Conservation (phyloP, 1,284 basidiomycete genomes). For the Cutaneotrichosporon cyanovorans region DNA sequence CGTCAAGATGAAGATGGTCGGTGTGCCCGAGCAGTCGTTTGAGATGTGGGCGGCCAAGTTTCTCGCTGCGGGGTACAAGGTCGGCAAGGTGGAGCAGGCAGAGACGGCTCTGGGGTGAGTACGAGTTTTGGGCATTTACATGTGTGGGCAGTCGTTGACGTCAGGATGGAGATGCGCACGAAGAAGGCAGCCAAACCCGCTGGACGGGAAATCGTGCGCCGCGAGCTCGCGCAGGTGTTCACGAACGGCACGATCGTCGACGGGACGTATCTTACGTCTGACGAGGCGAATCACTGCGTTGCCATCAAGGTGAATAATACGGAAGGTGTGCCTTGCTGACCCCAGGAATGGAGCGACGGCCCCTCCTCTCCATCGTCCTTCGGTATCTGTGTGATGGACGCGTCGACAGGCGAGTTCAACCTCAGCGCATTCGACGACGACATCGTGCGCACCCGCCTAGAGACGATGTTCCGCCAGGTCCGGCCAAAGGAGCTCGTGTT, state of each 20-base stretch:
- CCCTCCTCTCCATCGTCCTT: slow-evolving; percentile 50
- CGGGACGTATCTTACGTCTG: slow-evolving; percentile 76
- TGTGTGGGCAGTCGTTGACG: slow-evolving; percentile 1
- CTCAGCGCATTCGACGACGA: slow-evolving; percentile 87
- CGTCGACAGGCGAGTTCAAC: slow-evolving; percentile 92
- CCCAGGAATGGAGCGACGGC: slow-evolving; percentile 34
- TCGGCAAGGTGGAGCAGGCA: slow-evolving; percentile 92
- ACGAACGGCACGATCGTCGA: slow-evolving; percentile 97
- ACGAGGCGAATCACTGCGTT: slow-evolving; percentile 91
- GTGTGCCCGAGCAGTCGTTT: slow-evolving; percentile 90
- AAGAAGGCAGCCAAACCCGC: slow-evolving; percentile 41
- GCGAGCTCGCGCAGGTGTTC: slow-evolving; percentile 90
- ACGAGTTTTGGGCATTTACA: too few relatives aligned
- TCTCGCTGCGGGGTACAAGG: slow-evolving; percentile 70
- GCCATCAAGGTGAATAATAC: slow-evolving; percentile 60
- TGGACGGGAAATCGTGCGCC: slow-evolving; percentile 69
- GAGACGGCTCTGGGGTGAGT: slow-evolving; percentile 69
- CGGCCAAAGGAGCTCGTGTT: slow-evolving; percentile 88
- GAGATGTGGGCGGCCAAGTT: slow-evolving; percentile 54
- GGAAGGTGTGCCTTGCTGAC: not conserved
- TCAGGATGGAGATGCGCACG: slow-evolving; percentile 51
- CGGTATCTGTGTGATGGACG: slow-evolving; percentile 91
- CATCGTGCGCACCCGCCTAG: slow-evolving; percentile 80
- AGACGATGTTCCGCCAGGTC: slow-evolving; percentile 88
- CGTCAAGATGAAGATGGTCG: slow-evolving; percentile 99